Evolutionary conservation across 2,329 filamentous ascomycete species (phyloP), one percentile per base, ranked within the genome.

Genomic region (Grosmannia clavigera): DNA sequence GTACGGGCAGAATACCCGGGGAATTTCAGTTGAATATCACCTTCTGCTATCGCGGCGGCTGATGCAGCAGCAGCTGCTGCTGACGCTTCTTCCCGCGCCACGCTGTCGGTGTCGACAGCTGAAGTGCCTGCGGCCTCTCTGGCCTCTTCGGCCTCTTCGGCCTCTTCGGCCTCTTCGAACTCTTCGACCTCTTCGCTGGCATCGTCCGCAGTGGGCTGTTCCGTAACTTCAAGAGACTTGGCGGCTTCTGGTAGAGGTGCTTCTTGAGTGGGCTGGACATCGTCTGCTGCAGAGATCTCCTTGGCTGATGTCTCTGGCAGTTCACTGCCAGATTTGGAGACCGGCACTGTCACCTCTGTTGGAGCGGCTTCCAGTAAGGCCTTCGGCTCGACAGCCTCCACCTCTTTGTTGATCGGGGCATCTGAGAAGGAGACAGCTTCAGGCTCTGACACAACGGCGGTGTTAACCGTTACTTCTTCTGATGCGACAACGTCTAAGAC

Each of bases 121-220:
- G 22, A 16, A 16, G 50, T 2, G 38, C 6, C 38, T 16, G 38
- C 40, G 16, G 12, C 19, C 19, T 58, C 51, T 5, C 5, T 10
- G 25, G 58, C 27, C 6, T 66, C 64, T 12, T 67, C 63, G 31
- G 58, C 27, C 6, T 66, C 64, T 12, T 67, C 63, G 31, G 58
- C 27, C 6, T 66, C 64, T 12, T 67, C 63, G 31, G 58, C 27
- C 6, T 66, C 64, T 12, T 67, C 63, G 31, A 66, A 66, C 2
- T 60, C 51, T 16, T 52, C 22, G 11, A 6, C 22, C 25, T 52
- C 50, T 27, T 27, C 27, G 31, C 22, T 29, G 10, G 50, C 27
- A 27, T 25, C 27, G 25, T 52, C 54, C 3, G 7, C 53, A 2
- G 52, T 19, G 52, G 16, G 27, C 29, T n/a, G 16, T 10, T 54